Evolutionary conservation across 805 yeast species (phyloP).

Genomic region (Saccharomycopsis sp.): DNA sequence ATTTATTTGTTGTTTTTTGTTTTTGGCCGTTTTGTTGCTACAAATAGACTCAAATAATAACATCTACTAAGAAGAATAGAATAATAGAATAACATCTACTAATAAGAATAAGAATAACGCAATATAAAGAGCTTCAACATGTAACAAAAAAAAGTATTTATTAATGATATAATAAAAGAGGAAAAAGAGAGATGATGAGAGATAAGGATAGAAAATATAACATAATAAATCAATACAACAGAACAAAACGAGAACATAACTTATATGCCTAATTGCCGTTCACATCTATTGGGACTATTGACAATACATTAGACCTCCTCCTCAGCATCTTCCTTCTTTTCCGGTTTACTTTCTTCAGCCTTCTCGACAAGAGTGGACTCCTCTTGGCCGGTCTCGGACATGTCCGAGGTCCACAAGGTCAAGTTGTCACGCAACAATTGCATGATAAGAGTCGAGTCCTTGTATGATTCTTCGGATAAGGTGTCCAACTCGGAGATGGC

Average conservation of each 20-base stretch:
- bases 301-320: constrained; percentile 7
- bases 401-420: constrained; percentile 95
- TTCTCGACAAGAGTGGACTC: constrained; percentile 34
- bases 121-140: neutral
- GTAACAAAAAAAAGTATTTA: constrained; percentile 4
- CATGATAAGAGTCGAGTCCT: constrained; percentile 97
- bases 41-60: neutral
- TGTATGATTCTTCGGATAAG: constrained; percentile 94
- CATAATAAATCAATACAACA: neutral
- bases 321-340: constrained; percentile 15
- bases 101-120: neutral
- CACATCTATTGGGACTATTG: neutral
- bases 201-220: constrained; percentile 3
- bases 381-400: constrained; percentile 73
- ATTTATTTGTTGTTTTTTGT: neutral
- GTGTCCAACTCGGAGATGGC: constrained; percentile 99
- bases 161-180: constrained; percentile 1
- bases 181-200: neutral
- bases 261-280: neutral
- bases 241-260: neutral
- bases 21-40: neutral
- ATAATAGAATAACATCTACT: neutral
- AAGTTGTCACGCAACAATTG: constrained; percentile 97
- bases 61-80: too few relatives aligned
- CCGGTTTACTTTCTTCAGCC: constrained; percentile 23